A percentile compares a stretch with the other conserved stretches of the same genome.
Conservation (phyloP, 768 basidiomycete species). For the Phanerochaete carnosa region DNA sequence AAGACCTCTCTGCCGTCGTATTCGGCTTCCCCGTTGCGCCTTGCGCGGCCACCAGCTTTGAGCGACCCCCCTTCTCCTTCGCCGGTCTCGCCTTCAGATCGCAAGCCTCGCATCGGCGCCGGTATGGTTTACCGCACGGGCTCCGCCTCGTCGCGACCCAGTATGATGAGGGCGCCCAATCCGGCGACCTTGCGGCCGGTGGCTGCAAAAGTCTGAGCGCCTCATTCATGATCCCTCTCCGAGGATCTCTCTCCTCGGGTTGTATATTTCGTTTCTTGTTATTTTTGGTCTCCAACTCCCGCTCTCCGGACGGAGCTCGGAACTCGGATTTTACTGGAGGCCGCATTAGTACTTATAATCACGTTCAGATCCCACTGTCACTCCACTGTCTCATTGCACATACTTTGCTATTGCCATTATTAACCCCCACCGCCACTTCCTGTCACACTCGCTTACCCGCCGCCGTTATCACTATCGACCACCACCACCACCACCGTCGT, state of each 20-base stretch:
- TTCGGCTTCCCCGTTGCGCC: not conserved
- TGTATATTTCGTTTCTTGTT: not conserved
- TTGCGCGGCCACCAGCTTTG: conserved; percentile 1
- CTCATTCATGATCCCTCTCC: not conserved
- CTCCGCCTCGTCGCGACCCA: not conserved
- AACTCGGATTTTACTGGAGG: not conserved
- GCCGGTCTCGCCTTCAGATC: conserved; percentile 17
- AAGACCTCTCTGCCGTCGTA: not conserved
- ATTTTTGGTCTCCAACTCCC: not conserved
- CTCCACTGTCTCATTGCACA: not conserved
- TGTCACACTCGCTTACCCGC: not conserved
- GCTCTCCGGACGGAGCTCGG: not conserved
- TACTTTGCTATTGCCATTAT: not conserved
- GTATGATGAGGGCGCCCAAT: conserved; percentile 5
- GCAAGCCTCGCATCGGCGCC: conserved; percentile 60
- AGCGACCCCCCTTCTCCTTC: conserved; percentile 8
- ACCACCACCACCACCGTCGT: not conserved
- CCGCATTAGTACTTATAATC: not conserved
- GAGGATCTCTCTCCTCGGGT: not conserved
- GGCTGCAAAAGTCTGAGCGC: not conserved
- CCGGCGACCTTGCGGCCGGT: not conserved
- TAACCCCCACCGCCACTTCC: too few species aligned
- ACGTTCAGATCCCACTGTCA: not conserved
- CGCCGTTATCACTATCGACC: not conserved
- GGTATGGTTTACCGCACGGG: conserved; percentile 62